A percentile compares a stretch with the other conserved stretches of the same genome.
These are phyloP conservation scores for Fusarium bactridioides DNA, from an alignment of 2,329 filamentous ascomycete genomes.

Conservation along the genomic window DNA sequence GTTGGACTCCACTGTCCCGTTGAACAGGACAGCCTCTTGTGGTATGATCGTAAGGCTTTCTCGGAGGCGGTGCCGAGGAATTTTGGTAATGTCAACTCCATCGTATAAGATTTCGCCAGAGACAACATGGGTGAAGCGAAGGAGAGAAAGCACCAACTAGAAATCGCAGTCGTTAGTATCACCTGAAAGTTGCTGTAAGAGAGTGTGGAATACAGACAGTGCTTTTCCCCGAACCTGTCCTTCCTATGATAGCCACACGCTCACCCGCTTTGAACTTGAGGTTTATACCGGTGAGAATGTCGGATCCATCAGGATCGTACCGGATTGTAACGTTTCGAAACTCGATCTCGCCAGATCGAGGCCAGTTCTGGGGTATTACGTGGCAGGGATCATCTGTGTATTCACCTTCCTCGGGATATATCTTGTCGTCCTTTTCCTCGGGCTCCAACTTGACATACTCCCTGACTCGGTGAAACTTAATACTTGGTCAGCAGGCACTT, in stretches of 20 bases:
- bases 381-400: conserved; percentile 51
- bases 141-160: conserved; percentile 60
- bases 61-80: conserved; percentile 59
- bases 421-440: conserved; percentile 54
- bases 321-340: conserved; percentile 61
- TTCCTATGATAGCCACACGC: conserved; percentile 80
- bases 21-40: conserved; percentile 66
- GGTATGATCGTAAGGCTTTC: conserved; percentile 66
- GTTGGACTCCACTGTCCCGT: conserved; percentile 62
- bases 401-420: conserved; percentile 49
- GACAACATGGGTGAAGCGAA: conserved; percentile 61
- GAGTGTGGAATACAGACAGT: conserved; percentile 62
- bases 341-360: conserved; percentile 56
- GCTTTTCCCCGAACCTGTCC: conserved; percentile 84
- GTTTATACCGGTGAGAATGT: conserved; percentile 60
- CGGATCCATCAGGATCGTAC: conserved; percentile 54
- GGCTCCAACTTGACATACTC: conserved; percentile 56
- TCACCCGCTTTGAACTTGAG: conserved; percentile 70
- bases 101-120: conserved; percentile 63
- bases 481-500: conserved; percentile 21
- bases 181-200: not conserved
- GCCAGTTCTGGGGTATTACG: conserved; percentile 55
- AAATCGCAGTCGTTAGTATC: conserved; percentile 8
- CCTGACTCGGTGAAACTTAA: conserved; percentile 57
- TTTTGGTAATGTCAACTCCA: conserved; percentile 61